Evolutionary conservation across 257 asterid genomes (phyloP).

Genomic region (Solanum chmielewskii): DNA sequence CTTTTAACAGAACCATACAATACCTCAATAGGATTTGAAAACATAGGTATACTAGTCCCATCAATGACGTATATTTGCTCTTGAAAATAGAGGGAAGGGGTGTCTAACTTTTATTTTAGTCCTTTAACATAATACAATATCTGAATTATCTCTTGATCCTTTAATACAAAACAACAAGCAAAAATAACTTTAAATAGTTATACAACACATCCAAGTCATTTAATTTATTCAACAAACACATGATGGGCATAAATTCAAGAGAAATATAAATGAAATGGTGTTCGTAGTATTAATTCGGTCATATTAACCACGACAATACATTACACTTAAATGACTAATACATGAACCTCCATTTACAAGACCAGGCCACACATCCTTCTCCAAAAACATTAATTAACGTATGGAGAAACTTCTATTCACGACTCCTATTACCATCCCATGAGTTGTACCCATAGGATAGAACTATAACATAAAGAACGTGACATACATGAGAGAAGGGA

Average conservation of each 20-base stretch:
- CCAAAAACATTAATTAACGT: background rate
- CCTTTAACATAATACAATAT: background rate
- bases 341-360: background rate
- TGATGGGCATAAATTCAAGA: background rate
- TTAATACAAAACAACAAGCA: background rate
- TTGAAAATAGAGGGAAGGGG: background rate
- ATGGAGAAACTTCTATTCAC: background rate
- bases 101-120: background rate
- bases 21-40: background rate
- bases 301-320: no score
- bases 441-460: background rate
- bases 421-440: background rate
- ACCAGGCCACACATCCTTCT: background rate
- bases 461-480: background rate
- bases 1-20: background rate
- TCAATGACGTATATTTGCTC: background rate
- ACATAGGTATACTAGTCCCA: background rate
- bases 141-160: background rate
- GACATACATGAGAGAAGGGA: background rate
- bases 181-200: background rate
- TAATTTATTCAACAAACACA: background rate
- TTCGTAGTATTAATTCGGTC: background rate
- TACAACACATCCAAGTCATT: background rate
- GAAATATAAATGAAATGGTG: background rate
- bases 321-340: background rate